These are phyloP conservation scores for Myriosclerotinia scirpicola DNA, from an alignment of 2,329 filamentous ascomycete genomes.

Conservation along the genomic window DNA sequence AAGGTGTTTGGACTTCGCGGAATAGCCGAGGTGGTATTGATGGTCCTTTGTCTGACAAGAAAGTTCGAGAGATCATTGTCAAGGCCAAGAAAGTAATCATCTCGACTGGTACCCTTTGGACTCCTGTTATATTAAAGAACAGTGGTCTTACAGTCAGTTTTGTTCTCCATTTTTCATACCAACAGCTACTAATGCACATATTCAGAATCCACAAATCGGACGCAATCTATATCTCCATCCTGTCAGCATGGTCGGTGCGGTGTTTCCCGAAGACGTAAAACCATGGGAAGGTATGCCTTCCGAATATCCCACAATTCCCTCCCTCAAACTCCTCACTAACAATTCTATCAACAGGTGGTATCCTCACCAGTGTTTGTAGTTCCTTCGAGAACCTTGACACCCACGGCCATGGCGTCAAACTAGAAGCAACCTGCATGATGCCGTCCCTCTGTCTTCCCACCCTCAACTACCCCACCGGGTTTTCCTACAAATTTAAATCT, in stretches of 20 bases:
- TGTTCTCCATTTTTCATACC: background rate
- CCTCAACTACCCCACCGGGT: conserved; percentile 65
- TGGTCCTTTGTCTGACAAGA: conserved; percentile 49
- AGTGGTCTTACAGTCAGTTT: conserved; percentile 67
- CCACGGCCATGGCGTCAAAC: conserved; percentile 76
- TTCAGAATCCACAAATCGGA: conserved; percentile 73
- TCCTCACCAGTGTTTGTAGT: conserved; percentile 74
- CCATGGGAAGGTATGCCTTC: conserved; percentile 56
- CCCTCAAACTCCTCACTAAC: conserved; percentile 7
- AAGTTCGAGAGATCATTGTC: conserved; percentile 63
- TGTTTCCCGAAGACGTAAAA: conserved; percentile 69
- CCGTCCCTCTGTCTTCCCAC: conserved; percentile 63
- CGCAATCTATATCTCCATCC: conserved; percentile 82
- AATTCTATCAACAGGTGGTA: conserved; percentile 49
- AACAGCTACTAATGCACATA: conserved; percentile 21
- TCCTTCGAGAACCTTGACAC: conserved; percentile 81
- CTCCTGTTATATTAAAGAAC: conserved; percentile 71
- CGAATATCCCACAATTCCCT: background rate
- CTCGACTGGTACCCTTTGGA: conserved; percentile 74
- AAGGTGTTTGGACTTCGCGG: conserved; percentile 73
- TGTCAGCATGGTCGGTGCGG: conserved; percentile 56
- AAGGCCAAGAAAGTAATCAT: conserved; percentile 79
- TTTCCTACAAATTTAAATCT: conserved; percentile 70
- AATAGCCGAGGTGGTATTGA: conserved; percentile 61
- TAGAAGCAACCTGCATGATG: conserved; percentile 74